Conservation (phyloP, 2,329 filamentous ascomycete species). For the Elsinoe perseae region DNA sequence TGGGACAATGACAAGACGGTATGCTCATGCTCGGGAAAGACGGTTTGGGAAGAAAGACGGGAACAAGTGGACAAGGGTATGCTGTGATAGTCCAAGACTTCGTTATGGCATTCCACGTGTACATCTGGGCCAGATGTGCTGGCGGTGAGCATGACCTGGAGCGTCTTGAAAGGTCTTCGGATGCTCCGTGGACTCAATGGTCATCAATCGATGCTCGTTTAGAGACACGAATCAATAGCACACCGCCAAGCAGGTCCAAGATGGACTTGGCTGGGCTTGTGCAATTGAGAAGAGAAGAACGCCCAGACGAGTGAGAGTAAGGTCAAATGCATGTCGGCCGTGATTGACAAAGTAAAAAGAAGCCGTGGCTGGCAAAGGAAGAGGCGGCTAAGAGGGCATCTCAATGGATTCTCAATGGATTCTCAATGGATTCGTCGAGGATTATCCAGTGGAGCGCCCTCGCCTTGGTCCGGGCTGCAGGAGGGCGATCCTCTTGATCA, state of each 20-base stretch:
- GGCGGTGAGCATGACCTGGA: background rate
- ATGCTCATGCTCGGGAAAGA: conserved; percentile 96
- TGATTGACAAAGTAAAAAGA: background rate
- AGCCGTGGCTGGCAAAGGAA: background rate
- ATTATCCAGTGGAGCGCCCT: background rate
- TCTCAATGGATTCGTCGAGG: conserved; percentile 3
- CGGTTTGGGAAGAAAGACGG: conserved; percentile 91
- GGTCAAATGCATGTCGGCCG: background rate
- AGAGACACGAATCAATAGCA: conserved; percentile 8
- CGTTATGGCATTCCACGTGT: background rate
- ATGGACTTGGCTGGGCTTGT: conserved; percentile 2
- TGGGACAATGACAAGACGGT: conserved; percentile 99
- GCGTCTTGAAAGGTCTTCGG: background rate
- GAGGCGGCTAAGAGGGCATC: conserved; percentile 6
- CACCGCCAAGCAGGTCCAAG: background rate
- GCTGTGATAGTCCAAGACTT: conserved; percentile 49
- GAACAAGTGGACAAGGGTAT: conserved; percentile 87
- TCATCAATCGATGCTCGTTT: background rate
- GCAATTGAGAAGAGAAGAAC: background rate
- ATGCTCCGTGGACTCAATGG: background rate
- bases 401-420: too few species aligned
- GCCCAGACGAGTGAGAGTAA: background rate
- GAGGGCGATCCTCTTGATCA: background rate
- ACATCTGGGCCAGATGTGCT: background rate
- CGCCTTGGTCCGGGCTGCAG: background rate